Percentiles rank a stretch among this genome's conserved stretches.
phyloP scores from a whole-genome alignment of 495 filamentous ascomycete species.

The Penicillium soppii region DNA sequence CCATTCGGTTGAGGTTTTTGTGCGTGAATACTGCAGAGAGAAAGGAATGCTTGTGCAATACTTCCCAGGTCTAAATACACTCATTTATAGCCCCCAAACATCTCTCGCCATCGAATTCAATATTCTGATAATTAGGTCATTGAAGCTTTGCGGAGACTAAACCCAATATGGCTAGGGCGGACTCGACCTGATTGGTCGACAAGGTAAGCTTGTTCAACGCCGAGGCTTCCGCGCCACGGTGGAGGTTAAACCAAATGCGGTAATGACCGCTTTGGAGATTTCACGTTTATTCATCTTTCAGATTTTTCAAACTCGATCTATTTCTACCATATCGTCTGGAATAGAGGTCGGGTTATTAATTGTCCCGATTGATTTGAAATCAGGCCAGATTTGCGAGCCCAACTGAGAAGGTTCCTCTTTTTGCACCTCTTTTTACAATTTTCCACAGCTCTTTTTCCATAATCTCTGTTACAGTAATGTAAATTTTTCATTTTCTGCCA shows the following conservation, averaged over 20 bases:
- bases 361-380: background rate
- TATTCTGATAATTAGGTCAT: too few species aligned
- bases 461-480: too few species aligned
- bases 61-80: too few species aligned
- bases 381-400: too few species aligned
- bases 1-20: constrained; percentile 12
- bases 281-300: background rate
- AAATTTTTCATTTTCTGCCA: too few species aligned
- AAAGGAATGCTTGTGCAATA: too few species aligned
- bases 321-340: background rate
- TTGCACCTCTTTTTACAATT: too few species aligned
- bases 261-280: background rate
- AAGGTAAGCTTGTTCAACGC: background rate
- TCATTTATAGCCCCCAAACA: background rate
- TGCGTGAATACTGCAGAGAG: background rate
- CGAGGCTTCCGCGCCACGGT: constrained; percentile 8
- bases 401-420: too few species aligned
- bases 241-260: constrained; percentile 15
- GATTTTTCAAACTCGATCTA: background rate
- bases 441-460: too few species aligned
- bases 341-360: background rate
- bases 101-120: too few species aligned
- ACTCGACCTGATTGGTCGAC: background rate
- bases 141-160: constrained; percentile 13
- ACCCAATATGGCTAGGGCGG: background rate